Evolutionary conservation across 768 basidiomycete genomes (phyloP).

Genomic region (Suillus hirtellus): DNA sequence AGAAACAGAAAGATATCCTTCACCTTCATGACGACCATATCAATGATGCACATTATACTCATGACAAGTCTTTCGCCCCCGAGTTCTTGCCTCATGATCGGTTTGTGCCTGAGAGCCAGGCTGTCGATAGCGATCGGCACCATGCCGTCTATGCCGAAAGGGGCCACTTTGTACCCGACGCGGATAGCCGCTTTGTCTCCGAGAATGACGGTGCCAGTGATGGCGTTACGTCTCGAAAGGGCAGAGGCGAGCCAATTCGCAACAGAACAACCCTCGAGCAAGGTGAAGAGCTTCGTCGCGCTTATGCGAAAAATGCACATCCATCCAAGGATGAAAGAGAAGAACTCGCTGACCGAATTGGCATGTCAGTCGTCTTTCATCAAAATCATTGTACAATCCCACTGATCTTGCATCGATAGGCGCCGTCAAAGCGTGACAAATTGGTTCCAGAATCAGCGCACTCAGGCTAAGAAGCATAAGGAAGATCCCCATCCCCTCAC

Average conservation of each 20-base stretch:
- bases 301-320: conserved; percentile 64
- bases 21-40: conserved; percentile 26
- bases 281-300: conserved; percentile 65
- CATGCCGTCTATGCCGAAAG: conserved; percentile 41
- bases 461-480: conserved; percentile 68
- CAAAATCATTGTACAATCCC: conserved; percentile 14
- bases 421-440: conserved; percentile 79
- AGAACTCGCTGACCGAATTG: conserved; percentile 64
- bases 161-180: conserved; percentile 50
- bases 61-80: conserved; percentile 33
- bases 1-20: conserved; percentile 25
- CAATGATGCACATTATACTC: conserved; percentile 20
- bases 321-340: conserved; percentile 69
- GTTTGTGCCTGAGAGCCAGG: conserved; percentile 35
- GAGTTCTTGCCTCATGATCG: conserved; percentile 32
- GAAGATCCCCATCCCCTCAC: conserved; percentile 44
- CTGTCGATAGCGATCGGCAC: conserved; percentile 25
- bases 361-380: conserved; percentile 58
- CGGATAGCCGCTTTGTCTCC: conserved; percentile 52
- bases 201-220: conserved; percentile 41
- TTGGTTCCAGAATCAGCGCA: conserved; percentile 88
- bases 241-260: conserved; percentile 40
- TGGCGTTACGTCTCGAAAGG: conserved; percentile 30
- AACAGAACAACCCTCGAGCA: conserved; percentile 65
- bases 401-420: conserved; percentile 44